phyloP scores from a whole-genome alignment of 371 early-diverging fungal species.

The Aphelidium insulamus region DNA sequence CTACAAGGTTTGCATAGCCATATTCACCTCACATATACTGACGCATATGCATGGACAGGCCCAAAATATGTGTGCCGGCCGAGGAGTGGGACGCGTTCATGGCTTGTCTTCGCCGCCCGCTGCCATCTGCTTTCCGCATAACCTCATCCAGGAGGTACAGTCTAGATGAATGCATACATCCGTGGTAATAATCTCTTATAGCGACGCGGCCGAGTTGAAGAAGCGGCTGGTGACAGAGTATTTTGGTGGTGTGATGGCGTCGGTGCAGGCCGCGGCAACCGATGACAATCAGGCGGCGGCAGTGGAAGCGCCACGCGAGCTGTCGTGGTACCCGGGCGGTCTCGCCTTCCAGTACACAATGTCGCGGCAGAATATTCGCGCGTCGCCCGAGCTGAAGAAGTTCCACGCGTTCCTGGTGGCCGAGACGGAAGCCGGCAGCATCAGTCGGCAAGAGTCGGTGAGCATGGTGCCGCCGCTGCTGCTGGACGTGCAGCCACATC shows the following conservation, averaged over 20 bases:
- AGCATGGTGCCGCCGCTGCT: constrained; percentile 95
- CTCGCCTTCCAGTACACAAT: constrained; percentile 66
- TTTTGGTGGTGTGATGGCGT: constrained; percentile 1
- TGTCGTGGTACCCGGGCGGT: constrained; percentile 78
- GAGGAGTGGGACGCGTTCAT: constrained; percentile 61
- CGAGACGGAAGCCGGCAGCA: constrained; percentile 86
- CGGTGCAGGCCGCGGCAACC: constrained; percentile 18
- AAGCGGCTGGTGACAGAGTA: constrained; percentile 12
- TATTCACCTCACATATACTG: not conserved
- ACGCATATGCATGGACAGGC: constrained; percentile 1
- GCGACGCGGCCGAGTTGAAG: constrained; percentile 5
- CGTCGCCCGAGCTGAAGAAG: constrained; percentile 36
- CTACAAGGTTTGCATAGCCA: constrained; percentile 31
- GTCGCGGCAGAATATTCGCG: constrained; percentile 42
- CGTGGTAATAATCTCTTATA: constrained; percentile 1
- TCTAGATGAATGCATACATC: no score
- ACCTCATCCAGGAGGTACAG: constrained; percentile 67
- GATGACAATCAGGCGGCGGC: constrained; percentile 37
- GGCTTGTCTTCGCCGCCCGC: constrained; percentile 25
- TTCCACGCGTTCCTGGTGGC: constrained; percentile 85
- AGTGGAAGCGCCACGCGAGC: constrained; percentile 44
- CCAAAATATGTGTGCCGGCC: constrained; percentile 54
- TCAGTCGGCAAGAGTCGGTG: constrained; percentile 93
- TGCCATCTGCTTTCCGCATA: constrained; percentile 83
- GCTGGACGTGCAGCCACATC: constrained; percentile 76